Percentiles rank a stretch among this genome's conserved stretches.
phyloP scores from a whole-genome alignment of 169 alveolate species.

The Plasmodium fragile region DNA sequence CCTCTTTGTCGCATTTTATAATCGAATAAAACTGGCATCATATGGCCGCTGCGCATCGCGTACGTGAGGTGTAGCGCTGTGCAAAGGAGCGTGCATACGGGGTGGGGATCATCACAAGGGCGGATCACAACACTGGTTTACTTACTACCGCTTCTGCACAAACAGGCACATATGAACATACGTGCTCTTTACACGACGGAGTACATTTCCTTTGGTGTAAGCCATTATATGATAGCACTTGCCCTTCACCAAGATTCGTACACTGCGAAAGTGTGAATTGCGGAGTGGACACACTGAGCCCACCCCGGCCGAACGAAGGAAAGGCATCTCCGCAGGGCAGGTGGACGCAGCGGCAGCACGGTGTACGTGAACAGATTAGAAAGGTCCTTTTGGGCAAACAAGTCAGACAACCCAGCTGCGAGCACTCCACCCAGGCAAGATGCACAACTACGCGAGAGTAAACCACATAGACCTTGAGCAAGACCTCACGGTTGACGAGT shows the following conservation, averaged over 20 bases:
- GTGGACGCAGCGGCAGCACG: neutral
- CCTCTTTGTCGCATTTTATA: neutral
- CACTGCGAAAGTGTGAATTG: neutral
- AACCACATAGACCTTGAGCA: conserved; percentile 29
- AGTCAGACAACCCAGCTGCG: neutral
- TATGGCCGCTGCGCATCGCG: neutral
- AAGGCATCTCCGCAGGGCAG: neutral
- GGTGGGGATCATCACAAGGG: neutral
- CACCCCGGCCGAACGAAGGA: neutral
- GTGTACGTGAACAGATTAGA: neutral
- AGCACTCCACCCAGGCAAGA: neutral
- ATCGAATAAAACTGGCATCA: neutral
- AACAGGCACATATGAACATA: neutral
- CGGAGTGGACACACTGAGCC: neutral
- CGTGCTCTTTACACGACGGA: neutral
- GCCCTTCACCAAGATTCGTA: neutral
- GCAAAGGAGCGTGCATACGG: neutral
- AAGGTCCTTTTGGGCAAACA: neutral
- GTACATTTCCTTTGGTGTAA: neutral
- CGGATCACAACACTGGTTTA: neutral
- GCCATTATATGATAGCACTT: neutral
- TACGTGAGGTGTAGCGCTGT: neutral
- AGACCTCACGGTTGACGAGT: conserved; percentile 47
- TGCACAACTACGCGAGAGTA: conserved; percentile 33
- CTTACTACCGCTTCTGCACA: neutral